A percentile compares a stretch with the other conserved stretches of the same genome.
Evolutionary conservation across 2,329 filamentous ascomycete genomes (phyloP).

Genomic region (Beauveria asiatica): DNA sequence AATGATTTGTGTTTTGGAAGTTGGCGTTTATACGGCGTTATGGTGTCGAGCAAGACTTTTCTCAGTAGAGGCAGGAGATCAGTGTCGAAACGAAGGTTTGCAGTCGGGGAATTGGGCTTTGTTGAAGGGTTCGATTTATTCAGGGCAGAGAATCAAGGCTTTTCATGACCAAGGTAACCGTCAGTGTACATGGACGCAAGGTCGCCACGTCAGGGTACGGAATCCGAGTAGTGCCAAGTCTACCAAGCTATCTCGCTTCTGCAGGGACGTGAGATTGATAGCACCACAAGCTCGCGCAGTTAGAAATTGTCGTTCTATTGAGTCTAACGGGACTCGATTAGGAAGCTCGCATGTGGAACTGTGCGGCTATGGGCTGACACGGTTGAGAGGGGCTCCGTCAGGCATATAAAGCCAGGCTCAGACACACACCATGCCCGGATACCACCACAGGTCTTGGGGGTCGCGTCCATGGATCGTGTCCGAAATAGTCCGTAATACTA

Average conservation of each 20-base stretch:
- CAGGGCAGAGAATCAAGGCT: background rate
- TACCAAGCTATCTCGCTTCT: background rate
- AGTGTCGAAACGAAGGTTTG: background rate
- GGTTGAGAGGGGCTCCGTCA: background rate
- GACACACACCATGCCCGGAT: background rate
- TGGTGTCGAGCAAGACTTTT: background rate
- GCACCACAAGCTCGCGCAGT: background rate
- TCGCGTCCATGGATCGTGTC: background rate
- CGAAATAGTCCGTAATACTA: too few relatives aligned
- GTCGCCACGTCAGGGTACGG: background rate
- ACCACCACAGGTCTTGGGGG: background rate
- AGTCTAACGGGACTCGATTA: background rate
- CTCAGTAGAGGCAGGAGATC: background rate
- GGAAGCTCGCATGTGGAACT: background rate
- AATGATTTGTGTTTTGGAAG: background rate
- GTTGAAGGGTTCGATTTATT: background rate
- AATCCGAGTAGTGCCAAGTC: background rate
- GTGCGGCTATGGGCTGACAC: background rate
- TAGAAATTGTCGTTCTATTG: background rate
- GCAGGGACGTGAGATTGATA: background rate
- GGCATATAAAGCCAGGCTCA: background rate
- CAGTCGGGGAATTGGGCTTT: background rate
- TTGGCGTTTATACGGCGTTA: constrained; percentile 5
- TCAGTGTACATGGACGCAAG: background rate
- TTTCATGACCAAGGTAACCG: background rate